A percentile compares a stretch with the other conserved stretches of the same genome.
phyloP scores from a whole-genome alignment of 2,329 filamentous ascomycete species.

The Alternaria alternata region DNA sequence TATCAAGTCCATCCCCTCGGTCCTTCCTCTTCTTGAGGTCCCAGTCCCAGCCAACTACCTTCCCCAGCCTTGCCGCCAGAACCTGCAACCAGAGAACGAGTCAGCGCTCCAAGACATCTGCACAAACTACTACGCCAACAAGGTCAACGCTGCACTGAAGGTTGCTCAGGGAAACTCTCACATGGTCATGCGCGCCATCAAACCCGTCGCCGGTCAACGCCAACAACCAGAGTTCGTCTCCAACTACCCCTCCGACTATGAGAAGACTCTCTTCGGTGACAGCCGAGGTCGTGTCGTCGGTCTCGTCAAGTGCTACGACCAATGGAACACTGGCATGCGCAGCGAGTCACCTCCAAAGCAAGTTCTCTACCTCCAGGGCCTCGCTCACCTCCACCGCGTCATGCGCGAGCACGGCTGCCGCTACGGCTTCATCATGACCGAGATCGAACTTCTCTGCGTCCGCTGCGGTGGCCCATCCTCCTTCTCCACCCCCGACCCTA shows the following conservation, averaged over 20 bases:
- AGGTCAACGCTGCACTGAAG: conserved; percentile 83
- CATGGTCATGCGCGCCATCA: conserved; percentile 57
- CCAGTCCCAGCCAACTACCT: conserved; percentile 69
- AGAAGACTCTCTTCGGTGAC: conserved; percentile 59
- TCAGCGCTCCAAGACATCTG: conserved; percentile 77
- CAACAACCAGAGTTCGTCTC: conserved; percentile 73
- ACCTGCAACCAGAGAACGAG: conserved; percentile 80
- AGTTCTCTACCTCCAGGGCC: conserved; percentile 85
- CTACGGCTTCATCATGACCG: conserved; percentile 95
- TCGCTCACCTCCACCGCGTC: conserved; percentile 84
- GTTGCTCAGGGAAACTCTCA: conserved; percentile 75
- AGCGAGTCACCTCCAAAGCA: conserved; percentile 83
- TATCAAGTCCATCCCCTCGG: conserved; percentile 75
- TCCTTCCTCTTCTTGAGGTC: conserved; percentile 72
- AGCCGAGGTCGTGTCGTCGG: conserved; percentile 72
- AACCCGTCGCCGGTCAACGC: conserved; percentile 52
- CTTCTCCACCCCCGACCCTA: conserved; percentile 41
- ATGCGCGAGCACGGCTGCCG: conserved; percentile 94
- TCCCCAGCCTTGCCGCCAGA: conserved; percentile 63
- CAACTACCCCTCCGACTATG: conserved; percentile 64
- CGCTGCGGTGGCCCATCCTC: conserved; percentile 70
- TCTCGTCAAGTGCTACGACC: conserved; percentile 89
- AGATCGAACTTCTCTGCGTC: conserved; percentile 92
- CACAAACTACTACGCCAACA: conserved; percentile 79
- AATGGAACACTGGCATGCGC: conserved; percentile 95